Conservation (phyloP, 768 basidiomycete species). For the Kwoniella sp. region DNA sequence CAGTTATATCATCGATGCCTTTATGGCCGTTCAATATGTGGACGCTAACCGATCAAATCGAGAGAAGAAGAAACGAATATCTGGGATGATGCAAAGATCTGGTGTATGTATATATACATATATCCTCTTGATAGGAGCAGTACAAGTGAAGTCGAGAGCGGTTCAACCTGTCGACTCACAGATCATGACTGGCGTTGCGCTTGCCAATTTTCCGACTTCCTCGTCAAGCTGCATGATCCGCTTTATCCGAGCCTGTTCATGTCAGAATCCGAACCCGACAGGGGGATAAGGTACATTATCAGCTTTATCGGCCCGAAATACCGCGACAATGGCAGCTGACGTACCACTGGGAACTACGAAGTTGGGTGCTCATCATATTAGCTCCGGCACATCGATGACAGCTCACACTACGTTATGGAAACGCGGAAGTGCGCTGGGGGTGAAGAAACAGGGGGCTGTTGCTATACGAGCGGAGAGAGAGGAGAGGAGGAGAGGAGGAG, state of each 20-base stretch:
- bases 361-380: not conserved
- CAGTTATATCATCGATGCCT: not conserved
- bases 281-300: not conserved
- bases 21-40: not conserved
- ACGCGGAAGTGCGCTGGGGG: too few relatives aligned
- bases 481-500: too few relatives aligned
- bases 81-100: too few relatives aligned
- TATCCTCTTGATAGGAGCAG: not conserved
- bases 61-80: not conserved
- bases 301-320: constrained; percentile 5
- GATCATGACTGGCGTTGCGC: constrained; percentile 93
- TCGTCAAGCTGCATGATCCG: constrained; percentile 99
- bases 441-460: too few relatives aligned
- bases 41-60: not conserved
- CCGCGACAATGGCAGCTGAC: not conserved
- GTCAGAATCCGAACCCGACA: not conserved
- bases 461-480: too few relatives aligned
- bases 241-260: constrained; percentile 86
- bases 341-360: constrained; percentile 27
- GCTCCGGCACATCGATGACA: not conserved
- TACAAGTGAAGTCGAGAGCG: not conserved
- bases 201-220: constrained; percentile 96
- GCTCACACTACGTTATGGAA: too few relatives aligned
- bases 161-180: constrained; percentile 64
- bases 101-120: too few relatives aligned